Conservation (phyloP, 768 basidiomycete species). For the Rhodotorula paludigena region DNA sequence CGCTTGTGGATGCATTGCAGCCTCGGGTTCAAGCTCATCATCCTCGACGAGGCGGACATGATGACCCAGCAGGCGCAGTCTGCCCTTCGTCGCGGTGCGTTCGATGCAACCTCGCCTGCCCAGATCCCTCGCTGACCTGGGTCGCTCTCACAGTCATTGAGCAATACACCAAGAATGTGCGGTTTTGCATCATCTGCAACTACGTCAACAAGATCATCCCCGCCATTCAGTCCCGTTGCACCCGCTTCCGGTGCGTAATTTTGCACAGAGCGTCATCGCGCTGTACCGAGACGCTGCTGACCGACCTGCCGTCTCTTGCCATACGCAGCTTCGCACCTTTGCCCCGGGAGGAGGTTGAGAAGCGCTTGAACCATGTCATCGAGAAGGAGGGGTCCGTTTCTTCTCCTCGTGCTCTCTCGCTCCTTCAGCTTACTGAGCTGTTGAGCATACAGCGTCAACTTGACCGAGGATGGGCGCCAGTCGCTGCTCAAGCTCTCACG, state of each 20-base stretch:
- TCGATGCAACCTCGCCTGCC: not conserved
- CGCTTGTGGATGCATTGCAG: slow-evolving; percentile 46
- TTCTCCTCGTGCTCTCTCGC: not conserved
- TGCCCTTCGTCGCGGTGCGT: slow-evolving; percentile 71
- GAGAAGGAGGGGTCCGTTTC: slow-evolving; percentile 59
- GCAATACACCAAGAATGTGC: slow-evolving; percentile 96
- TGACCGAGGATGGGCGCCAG: slow-evolving; percentile 77
- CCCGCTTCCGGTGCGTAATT: slow-evolving; percentile 64
- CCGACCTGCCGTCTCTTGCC: not conserved
- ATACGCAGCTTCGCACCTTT: slow-evolving; percentile 69
- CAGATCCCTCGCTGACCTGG: not conserved
- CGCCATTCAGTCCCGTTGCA: slow-evolving; percentile 97
- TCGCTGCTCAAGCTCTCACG: slow-evolving; percentile 90
- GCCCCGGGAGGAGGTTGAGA: slow-evolving; percentile 77
- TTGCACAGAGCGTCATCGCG: too few species aligned
- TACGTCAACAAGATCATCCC: slow-evolving; percentile 99
- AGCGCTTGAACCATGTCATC: slow-evolving; percentile 69
- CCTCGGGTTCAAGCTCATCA: slow-evolving; percentile 93
- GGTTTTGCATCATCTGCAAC: slow-evolving; percentile 99
- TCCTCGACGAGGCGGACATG: slow-evolving; percentile 99
- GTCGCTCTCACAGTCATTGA: slow-evolving; percentile 64
- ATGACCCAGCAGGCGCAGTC: slow-evolving; percentile 98
- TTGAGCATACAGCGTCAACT: slow-evolving; percentile 60
- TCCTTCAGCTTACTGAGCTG: not conserved
- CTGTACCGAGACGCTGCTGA: not conserved